phyloP scores from a whole-genome alignment of 2,329 filamentous ascomycete species.

The Penicillium freii region DNA sequence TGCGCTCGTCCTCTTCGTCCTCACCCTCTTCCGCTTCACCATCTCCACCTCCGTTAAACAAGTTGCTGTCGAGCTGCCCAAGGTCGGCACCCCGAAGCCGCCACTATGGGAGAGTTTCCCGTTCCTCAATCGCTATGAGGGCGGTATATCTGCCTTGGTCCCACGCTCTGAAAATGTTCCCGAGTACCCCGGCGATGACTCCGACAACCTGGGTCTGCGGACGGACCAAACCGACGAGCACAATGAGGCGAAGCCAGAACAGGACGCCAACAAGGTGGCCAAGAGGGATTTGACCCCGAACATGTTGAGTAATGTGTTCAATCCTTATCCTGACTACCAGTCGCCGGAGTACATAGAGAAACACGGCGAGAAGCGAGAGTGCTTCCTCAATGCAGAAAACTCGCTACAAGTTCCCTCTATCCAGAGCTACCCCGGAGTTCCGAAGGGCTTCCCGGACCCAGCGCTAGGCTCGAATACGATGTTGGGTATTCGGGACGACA shows the following conservation, averaged over 20 bases:
- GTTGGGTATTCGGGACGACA: constrained; percentile 73
- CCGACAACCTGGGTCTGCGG: constrained; percentile 56
- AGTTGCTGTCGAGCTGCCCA: constrained; percentile 48
- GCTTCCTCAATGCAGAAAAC: constrained; percentile 70
- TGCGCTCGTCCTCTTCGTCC: constrained; percentile 71
- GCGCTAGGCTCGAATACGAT: constrained; percentile 84
- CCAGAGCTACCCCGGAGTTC: constrained; percentile 72
- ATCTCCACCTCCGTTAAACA: constrained; percentile 43
- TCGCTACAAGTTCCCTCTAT: constrained; percentile 66
- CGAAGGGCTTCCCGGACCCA: constrained; percentile 78
- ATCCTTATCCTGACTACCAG: constrained; percentile 66
- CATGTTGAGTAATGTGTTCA: constrained; percentile 56
- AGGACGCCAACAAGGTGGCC: constrained; percentile 13
- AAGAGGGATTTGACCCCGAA: constrained; percentile 33
- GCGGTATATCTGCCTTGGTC: constrained; percentile 73
- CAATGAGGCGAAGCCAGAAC: constrained; percentile 24
- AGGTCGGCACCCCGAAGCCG: constrained; percentile 59
- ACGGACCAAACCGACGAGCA: constrained; percentile 23
- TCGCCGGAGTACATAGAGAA: constrained; percentile 56
- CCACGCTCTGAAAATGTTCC: constrained; percentile 65
- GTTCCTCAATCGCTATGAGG: constrained; percentile 85
- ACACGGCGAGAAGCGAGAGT: constrained; percentile 65
- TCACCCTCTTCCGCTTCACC: constrained; percentile 71
- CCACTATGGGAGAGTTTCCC: constrained; percentile 80
- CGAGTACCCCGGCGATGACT: constrained; percentile 69